Evolutionary conservation across 495 filamentous ascomycete genomes (phyloP), one percentile per base, ranked within the genome.

Genomic region (Penicillium malachiteum): DNA sequence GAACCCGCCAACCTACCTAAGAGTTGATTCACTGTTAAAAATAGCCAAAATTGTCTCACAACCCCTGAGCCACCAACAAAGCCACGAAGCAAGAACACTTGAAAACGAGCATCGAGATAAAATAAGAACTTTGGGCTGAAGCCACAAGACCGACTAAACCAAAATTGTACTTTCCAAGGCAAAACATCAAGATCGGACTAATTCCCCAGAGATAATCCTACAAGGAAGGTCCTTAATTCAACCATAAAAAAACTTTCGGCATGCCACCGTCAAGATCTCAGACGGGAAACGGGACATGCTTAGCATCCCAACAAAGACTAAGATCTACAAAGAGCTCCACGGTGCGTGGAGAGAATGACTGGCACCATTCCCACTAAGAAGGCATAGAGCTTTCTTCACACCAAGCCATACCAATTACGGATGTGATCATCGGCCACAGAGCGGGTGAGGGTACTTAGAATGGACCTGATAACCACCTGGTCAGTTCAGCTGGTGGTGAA

Each of bases 1-100:
- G n/a, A n/a, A n/a, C n/a, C n/a, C n/a, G n/a, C n/a, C n/a, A n/a
- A n/a, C n/a, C n/a, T 26, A 26, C 21, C 21, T 13, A 18, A 38
- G 33, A 40, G 21, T n/a, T n/a, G n/a, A 26, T 26, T 26, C 21
- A 26, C 21, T 26, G 21, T 39, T 51, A 44, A 44, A 52, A 49
- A 26, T 39, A 39, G 16, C 16, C 50, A 43, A 41, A 42, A 57
- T 65, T 65, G 59, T 59, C 50, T 65, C 58, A 59, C 40, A 51
- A 38, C 62, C 62, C 62, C 55, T 62, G 56, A 62, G 52, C 48
- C 48, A 57, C 7, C 26, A 35, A 39, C 18, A 31, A 17, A 62
- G 50, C 44, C 35, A 54, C 5, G 41, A 31, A 41, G 26, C 10
- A 18, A 11, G 13, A 5, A 17, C 31, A 37, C 14, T 30, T 10